phyloP scores from a whole-genome alignment of 495 filamentous ascomycete species.

The Apodospora peruviana region DNA sequence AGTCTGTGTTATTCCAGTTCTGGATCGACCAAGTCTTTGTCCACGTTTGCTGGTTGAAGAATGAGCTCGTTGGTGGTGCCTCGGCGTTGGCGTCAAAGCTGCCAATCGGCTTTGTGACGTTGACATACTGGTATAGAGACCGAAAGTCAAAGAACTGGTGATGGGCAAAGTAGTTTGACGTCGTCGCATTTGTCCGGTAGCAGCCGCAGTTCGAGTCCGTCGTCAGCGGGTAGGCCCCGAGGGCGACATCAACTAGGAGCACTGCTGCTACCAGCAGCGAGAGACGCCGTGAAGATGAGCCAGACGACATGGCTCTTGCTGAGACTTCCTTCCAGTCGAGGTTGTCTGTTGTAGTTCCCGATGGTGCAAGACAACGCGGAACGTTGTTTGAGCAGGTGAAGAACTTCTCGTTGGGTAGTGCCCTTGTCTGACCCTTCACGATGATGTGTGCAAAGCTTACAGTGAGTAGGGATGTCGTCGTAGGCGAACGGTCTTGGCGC shows the following conservation, averaged over 20 bases:
- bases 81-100: slow-evolving; percentile 21
- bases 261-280: slow-evolving; percentile 13
- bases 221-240: slow-evolving; percentile 30
- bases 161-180: slow-evolving; percentile 53
- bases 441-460: too few species aligned
- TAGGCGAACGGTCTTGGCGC: too few species aligned
- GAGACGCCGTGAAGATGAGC: slow-evolving; percentile 4
- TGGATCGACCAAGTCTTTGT: slow-evolving; percentile 54
- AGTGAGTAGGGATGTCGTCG: too few species aligned
- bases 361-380: too few species aligned
- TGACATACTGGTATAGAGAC: slow-evolving; percentile 32
- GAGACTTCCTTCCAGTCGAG: too few species aligned
- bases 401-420: too few species aligned
- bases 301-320: slow-evolving; percentile 1
- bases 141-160: slow-evolving; percentile 67
- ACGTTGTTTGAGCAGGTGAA: too few species aligned
- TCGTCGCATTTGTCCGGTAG: slow-evolving; percentile 41
- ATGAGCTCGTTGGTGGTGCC: slow-evolving; percentile 30
- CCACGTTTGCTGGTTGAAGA: slow-evolving; percentile 34
- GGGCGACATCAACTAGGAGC: slow-evolving; percentile 6
- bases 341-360: too few species aligned
- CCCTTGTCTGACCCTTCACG: too few species aligned
- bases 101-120: slow-evolving; percentile 13
- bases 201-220: slow-evolving; percentile 42
- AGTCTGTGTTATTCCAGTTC: slow-evolving; percentile 46